Percentiles rank a stretch among this genome's conserved stretches.
phyloP scores from a whole-genome alignment of 176 grass and related monocot species.

The bread wheat (Triticum aestivum) region IWGSC_CS_RefSeq_v2.1 NC_057794.1:141628253-141628752 shows the following conservation, averaged over 20 bases:
- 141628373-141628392: constrained; percentile 17
- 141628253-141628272: background rate
- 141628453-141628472: background rate
- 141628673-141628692: background rate
- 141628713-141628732: constrained; percentile 21
- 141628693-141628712: constrained; percentile 1
- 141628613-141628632: background rate
- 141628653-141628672: background rate
- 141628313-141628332: constrained; percentile 7
- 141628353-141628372: background rate
- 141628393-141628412: background rate
- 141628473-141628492: background rate
- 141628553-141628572: background rate
- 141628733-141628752: constrained; percentile 22
- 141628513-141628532: background rate
- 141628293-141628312: background rate
- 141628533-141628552: background rate
- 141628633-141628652: no score
- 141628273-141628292: background rate
- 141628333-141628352: background rate
- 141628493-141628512: constrained; percentile 12
- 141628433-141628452: background rate
- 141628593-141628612: background rate
- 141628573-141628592: background rate
- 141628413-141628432: background rate